Base-by-base conservation (phyloP, 1,284 basidiomycete species). In the Cerrena zonata region DNA sequence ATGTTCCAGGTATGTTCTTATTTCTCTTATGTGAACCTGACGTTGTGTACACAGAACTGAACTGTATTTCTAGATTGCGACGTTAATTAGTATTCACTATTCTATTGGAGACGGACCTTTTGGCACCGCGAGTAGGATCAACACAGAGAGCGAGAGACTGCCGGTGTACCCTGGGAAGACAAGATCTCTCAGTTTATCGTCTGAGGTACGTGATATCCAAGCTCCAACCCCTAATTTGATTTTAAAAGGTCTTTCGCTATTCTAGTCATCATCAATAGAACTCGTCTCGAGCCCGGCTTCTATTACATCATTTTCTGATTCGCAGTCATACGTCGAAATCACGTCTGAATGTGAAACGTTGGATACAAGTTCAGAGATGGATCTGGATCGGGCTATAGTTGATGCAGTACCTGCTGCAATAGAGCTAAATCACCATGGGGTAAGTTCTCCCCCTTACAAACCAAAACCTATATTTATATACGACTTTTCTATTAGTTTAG, bases 391-490 rank as follows among this genome's bases (percentile, higher is more conserved):
- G 13, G 19, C 36, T 7, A 30, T 25, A n/a, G 26, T 53, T 3
- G 4, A 23, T 13, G n/a, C 55, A 18, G 36, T 56, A 4, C 53
- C 55, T n/a, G 47, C 55, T 12, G 55, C 55, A 2, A n/a, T n/a
- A n/a, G 24, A 12, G 22, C 3, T 43, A 49, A 4, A 63, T 68
- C 58, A 72, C 49, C 69, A 69, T 45, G 73, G 73, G 40, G 73
- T 75, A 65, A 26, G 46, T 45, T 5, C 21, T 23, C n/a, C 7
- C 10, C 41, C 23, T 7, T 45, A n/a, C n/a, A n/a, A n/a, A n/a
- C n/a, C n/a, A n/a, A n/a, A n/a, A n/a, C n/a, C n/a, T n/a, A n/a
- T n/a, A n/a, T n/a, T n/a, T n/a, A n/a, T n/a, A n/a, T n/a, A n/a
- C n/a, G n/a, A n/a, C n/a, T n/a, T n/a, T n/a, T n/a, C n/a, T n/a